Percentiles rank a stretch among this genome's conserved stretches.
These are phyloP conservation scores for Graphilbum fragrans DNA, from an alignment of 2,329 filamentous ascomycete species.

Conservation along the genomic window DNA sequence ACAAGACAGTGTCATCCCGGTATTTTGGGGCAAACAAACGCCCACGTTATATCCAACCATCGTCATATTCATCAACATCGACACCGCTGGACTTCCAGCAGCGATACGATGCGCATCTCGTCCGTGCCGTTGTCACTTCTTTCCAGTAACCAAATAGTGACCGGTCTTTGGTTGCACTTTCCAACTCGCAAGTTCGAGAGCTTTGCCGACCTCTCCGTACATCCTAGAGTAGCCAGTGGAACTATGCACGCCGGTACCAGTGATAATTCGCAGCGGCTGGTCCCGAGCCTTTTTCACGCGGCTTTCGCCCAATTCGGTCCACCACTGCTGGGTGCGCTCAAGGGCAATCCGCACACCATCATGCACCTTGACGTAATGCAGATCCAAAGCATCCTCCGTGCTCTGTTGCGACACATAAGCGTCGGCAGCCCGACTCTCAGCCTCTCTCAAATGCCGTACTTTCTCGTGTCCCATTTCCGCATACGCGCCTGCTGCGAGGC, in stretches of 20 bases:
- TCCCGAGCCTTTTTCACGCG: slow-evolving; percentile 36
- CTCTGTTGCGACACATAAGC: slow-evolving; percentile 58
- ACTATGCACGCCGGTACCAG: slow-evolving; percentile 70
- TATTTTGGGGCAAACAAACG: no score
- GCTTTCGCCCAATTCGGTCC: slow-evolving; percentile 57
- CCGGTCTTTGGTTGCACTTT: slow-evolving; percentile 63
- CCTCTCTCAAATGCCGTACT: slow-evolving; percentile 40
- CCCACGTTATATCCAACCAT: no score
- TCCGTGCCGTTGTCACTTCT: slow-evolving; percentile 13
- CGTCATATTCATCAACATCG: no score
- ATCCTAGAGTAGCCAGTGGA: slow-evolving; percentile 63
- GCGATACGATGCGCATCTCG: no score
- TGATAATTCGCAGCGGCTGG: slow-evolving; percentile 60
- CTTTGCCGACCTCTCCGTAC: slow-evolving; percentile 67
- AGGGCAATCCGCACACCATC: slow-evolving; percentile 72
- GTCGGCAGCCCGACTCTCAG: slow-evolving; percentile 58
- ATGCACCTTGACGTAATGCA: slow-evolving; percentile 73
- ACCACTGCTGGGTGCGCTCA: slow-evolving; percentile 60
- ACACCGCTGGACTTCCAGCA: no score
- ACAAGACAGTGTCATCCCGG: no score
- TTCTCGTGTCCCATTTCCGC: slow-evolving; percentile 56
- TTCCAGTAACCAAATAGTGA: slow-evolving; percentile 56
- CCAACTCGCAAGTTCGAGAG: slow-evolving; percentile 71
- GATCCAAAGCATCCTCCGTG: slow-evolving; percentile 57
- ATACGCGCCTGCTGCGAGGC: slow-evolving; percentile 67